Base-by-base conservation (phyloP, 1,284 basidiomycete genomes). In the Heterobasidion occidentale region DNA sequence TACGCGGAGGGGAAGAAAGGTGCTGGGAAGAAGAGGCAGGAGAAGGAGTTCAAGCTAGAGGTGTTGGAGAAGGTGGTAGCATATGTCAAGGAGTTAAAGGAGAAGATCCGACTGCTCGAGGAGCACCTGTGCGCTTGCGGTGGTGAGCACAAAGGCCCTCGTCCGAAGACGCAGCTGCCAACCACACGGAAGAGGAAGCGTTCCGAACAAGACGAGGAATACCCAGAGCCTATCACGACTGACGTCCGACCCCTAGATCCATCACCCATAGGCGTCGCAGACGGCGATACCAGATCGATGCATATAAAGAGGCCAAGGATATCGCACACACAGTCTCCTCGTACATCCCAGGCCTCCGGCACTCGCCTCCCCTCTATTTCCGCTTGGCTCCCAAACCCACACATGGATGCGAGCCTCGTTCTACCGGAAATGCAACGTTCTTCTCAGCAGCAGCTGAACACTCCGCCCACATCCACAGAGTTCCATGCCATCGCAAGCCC, bases 21-120 rank as follows among this genome's bases (percentile, higher is more conserved):
- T 51, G 17, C 14, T 17, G 17, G 17, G n/a, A 33, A 42, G 45
- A 17, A 36, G n/a, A n/a, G 36, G 53, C 35, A 44, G 27, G 81
- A 86, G 62, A 84, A 83, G 63, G 88, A 90, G 66, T 88, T 90
- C 74, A 92, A 92, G 69, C 77, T 92, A 46, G 89, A 91, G 68
- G 84, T 92, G 36, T 77, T 91, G 53, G 80, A 87, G 59, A 77
- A 85, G 64, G 86, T 87, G 0, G 88, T 90, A 8, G 66, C 78
- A 2, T 88, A 82, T 67, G 77, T 90, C 65, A 78, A 86, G 70
- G 79, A 84, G 56, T 74, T 90, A 34, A 70, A 86, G 11, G 70
- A 73, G 48, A 75, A 70, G 56, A 77, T 87, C 36, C 66, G 69
- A 33, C 65, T 64, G 12, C 70, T 79, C 54, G 77, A 79, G 59